Evolutionary conservation across 2,329 filamentous ascomycete genomes (phyloP), one percentile per base, ranked within the genome.

Genomic region (Paecilomyces formosus): DNA sequence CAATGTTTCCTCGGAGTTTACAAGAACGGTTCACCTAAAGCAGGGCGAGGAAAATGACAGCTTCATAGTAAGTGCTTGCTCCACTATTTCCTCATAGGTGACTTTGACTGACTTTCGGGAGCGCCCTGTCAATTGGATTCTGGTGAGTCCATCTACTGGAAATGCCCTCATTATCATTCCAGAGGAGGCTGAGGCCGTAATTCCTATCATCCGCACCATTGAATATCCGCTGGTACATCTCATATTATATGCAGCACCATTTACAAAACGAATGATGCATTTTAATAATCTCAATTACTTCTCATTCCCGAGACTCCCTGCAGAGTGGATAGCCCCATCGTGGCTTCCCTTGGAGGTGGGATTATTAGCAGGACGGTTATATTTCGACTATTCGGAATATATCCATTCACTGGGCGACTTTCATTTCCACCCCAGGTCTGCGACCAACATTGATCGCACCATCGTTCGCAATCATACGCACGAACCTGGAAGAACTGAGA

Each of bases 121-220:
- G 63, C 76, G 80, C 1, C 70, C 81, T 0, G 82, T 87, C 0
- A 81, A 85, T 26, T 89, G 85, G 85, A 65, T 89, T 1, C 68
- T 89, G 0, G 60, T 55, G 55, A 58, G 60, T 12, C n/a, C 53
- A 18, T n/a, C n/a, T 1, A 57, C 55, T 11, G 15, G 53, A 12
- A 24, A 75, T 0, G 86, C 80, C 0, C 61, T 89, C 0, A 67
- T 89, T 1, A 65, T 89, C 1, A 84, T 82, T 28, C 82, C 85
- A 0, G 86, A 89, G 62, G 87, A 89, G 66, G 84, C 80, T 0
- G 83, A 89, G 57, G n/a, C n/a, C n/a, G n/a, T n/a, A n/a, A n/a
- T n/a, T n/a, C n/a, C n/a, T n/a, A n/a, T n/a, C n/a, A n/a, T n/a
- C n/a, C n/a, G n/a, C n/a, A n/a, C n/a, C n/a, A n/a, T n/a, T n/a